Evolutionary conservation across 73 alveolate genomes (phyloP), one percentile per base, ranked within the genome.

Genomic region (Paramecium octaurelia): DNA sequence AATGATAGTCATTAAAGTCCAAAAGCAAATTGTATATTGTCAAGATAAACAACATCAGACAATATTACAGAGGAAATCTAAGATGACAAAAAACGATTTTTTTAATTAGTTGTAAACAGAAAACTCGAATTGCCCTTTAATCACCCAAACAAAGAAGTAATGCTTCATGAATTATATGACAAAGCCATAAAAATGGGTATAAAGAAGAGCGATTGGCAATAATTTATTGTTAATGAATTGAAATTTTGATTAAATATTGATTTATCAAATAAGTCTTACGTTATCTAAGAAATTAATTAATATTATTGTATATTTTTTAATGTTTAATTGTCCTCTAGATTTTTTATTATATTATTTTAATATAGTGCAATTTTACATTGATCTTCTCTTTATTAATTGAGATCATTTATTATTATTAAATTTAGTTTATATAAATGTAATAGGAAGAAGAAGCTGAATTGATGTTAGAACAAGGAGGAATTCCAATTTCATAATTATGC

Each of bases 41-140:
- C 84, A 12, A 64, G 84, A 64, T 64, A 64, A 27, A 64, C 84
- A 31, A 64, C 84, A 27, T 64, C 84, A 31, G 84, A 64, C n/a
- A 64, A 64, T 34, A 64, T 64, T 0, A 64, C 23, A 31, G 84
- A 64, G 11, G 84, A 64, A 1, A 12, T 64, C 3, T 31, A 31
- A 3, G 46, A 64, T 64, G 84, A 64, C 3, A 64, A 64, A 64
- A 64, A 24, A 8, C 11, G 29, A 34, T 64, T 64, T 64, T 64
- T 64, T 64, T 5, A 20, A 64, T 34, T 64, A 34, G 46, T 64
- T 31, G 84, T 64, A 64, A 64, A 64, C 24, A 31, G 42, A 20
- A 64, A 64, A 64, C 46, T 64, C 12, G 84, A 34, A 34, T 34
- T 64, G 9, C 84, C 84, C 12, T 64, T 64, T 27, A 64, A 64